Evolutionary conservation across 2,329 filamentous ascomycete species (phyloP), one percentile per base, ranked within the genome.

Genomic region (Elsinoe necatrix): DNA sequence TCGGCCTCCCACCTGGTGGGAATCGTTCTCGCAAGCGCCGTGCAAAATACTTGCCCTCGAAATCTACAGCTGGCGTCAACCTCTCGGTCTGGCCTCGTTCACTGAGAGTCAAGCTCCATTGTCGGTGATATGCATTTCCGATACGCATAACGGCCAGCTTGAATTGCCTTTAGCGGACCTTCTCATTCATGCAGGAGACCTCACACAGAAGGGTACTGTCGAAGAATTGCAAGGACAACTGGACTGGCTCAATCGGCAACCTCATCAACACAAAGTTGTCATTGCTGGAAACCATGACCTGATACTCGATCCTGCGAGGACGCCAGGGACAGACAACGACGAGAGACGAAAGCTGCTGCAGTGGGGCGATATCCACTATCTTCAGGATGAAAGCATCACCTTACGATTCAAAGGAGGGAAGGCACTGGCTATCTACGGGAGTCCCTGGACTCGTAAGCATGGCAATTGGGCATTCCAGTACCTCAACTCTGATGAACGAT

Each of bases 341-440:
- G 37, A 60, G 42, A 39, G 59, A 57, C 57, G 61, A 25, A 4
- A 60, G n/a, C 59, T 54, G 43, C 60, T 72, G 5, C 58, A 64
- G 16, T 72, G 70, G 69, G 66, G 65, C n/a, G 60, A 61, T 37
- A 63, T 72, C 27, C 57, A 59, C 2, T 73, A 74, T 57, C 63
- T 74, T 5, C 59, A 71, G 34, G 63, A 69, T 56, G 60, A 59
- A 1, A 56, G 62, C 1, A 58, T 57, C 3, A 67, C 61, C 1
- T 25, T 72, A n/a, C 75, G 78, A 5, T 83, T 90, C 60, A 54
- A 63, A 72, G 77, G 55, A 62, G 76, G 76, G 4, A 78, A 85
- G 51, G 75, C 72, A 18, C 70, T 92, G 57, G 83, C 78, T 50
- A 74, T 95, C 58, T 95, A 88, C 71, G 90, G 91, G 6, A 84